Base-by-base conservation (phyloP, 306 rosid genomes). In the Prunus mira region DNA sequence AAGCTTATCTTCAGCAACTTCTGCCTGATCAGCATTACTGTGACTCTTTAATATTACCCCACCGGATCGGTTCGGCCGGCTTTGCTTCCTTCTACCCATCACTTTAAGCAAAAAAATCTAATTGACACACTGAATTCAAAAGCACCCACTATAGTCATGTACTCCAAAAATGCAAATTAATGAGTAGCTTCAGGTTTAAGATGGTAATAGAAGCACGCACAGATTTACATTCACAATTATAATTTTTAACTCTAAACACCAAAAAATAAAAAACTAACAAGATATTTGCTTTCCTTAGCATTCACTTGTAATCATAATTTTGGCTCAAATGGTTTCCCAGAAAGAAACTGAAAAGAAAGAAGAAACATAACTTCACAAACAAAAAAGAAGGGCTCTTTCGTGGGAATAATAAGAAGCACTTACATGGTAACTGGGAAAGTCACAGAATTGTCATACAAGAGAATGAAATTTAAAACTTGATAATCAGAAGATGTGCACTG, bases 21-120 rank as follows among this genome's bases (percentile, higher is more conserved):
- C 88, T 49, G 80, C 25, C 83, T 81, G 61, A n/a, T 60, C 90
- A 77, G 79, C 65, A 70, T 64, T 28, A 78, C 72, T 80, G 15
- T 69, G 52, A 78, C 80, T 67, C 24, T 88, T 90, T 18, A 84
- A 60, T 57, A 81, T 60, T 75, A 83, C 50, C 79, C 87, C 92
- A 20, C 89, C 90, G 0, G 97, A 84, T 65, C 95, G 84, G 41
- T 82, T 90, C 11, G 98, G 97, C 43, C 86, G 85, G 25, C 79
- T 87, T 81, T 91, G 93, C 80, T 87, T 88, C 81, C 86, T 85
- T 76, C 98, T 89, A 58, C 97, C 98, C 97, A 95, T 81, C 79
- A 78, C 90, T 81, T 68, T 71, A 72, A 32, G 72, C 69, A 63
- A 19, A 34, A 50, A 57, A 52, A 63, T 65, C 24, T 14, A 65